These are phyloP conservation scores for Botrytis porri DNA, from an alignment of 2,329 filamentous ascomycete species.

Conservation along the genomic window DNA sequence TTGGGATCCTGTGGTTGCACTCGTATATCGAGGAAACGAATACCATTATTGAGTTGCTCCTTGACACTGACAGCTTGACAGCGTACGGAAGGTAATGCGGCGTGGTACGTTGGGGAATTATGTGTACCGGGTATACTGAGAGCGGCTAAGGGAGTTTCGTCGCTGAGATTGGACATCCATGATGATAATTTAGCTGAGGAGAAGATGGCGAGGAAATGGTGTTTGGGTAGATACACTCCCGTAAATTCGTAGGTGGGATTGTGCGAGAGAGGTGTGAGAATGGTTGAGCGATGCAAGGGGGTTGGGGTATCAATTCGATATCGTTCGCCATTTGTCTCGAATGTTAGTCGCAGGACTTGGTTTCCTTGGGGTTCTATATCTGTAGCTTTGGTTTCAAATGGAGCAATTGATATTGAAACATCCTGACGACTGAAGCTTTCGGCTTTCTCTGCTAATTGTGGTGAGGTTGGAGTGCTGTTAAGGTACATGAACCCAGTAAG, in stretches of 20 bases:
- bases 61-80: constrained; percentile 79
- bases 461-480: constrained; percentile 38
- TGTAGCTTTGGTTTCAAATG: constrained; percentile 65
- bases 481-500: constrained; percentile 47
- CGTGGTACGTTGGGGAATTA: constrained; percentile 83
- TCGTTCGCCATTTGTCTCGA: constrained; percentile 60
- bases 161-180: constrained; percentile 79
- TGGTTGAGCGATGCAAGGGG: constrained; percentile 54
- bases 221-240: constrained; percentile 59
- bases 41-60: constrained; percentile 81
- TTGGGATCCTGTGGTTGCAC: constrained; percentile 63
- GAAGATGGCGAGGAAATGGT: constrained; percentile 60
- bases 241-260: constrained; percentile 58
- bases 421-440: constrained; percentile 60
- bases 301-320: constrained; percentile 75
- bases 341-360: constrained; percentile 71
- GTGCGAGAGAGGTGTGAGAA: constrained; percentile 56
- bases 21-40: constrained; percentile 91
- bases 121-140: constrained; percentile 94
- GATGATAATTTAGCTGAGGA: constrained; percentile 65
- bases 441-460: constrained; percentile 49
- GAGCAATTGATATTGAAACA: constrained; percentile 59
- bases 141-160: constrained; percentile 70
- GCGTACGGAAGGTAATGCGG: constrained; percentile 84
- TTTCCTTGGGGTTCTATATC: constrained; percentile 58